These are phyloP conservation scores for Schizochytrium sp. DNA, from an alignment of 108 stramenopile genomes.

Conservation along the genomic window DNA sequence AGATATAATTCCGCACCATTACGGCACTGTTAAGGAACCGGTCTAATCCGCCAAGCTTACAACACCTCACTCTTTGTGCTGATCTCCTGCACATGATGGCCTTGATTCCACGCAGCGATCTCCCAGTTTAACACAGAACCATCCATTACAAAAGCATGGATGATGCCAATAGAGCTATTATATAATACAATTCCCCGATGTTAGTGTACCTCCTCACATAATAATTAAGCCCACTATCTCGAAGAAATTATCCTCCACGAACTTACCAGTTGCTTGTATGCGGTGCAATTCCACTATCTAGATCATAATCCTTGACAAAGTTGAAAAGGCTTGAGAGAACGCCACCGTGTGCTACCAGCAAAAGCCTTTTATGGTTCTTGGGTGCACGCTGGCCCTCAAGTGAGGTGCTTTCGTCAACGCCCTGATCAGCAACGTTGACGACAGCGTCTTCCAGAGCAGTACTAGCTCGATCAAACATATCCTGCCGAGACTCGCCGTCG, in stretches of 20 bases:
- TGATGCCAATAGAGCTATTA: slow-evolving; percentile 8
- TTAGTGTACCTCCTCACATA: not conserved
- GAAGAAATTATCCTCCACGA: too few relatives aligned
- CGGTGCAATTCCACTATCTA: not conserved
- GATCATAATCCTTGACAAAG: slow-evolving; percentile 11
- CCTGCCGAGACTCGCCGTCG: slow-evolving; percentile 41
- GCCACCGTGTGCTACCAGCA: slow-evolving; percentile 28
- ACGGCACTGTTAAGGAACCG: too few relatives aligned
- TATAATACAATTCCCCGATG: not conserved
- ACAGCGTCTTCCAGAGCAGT: not conserved
- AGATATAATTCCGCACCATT: too few relatives aligned
- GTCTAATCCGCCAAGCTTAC: too few relatives aligned
- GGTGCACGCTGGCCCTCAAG: not conserved
- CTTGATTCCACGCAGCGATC: not conserved
- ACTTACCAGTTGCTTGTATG: slow-evolving; percentile 24
- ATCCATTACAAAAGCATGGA: not conserved
- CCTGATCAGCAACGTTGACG: not conserved
- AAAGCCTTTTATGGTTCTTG: not conserved
- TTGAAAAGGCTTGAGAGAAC: not conserved
- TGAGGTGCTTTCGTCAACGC: not conserved
- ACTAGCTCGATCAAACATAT: not conserved
- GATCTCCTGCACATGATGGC: slow-evolving; percentile 3
- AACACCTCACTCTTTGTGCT: not conserved
- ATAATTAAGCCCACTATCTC: not conserved
- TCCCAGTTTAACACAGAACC: not conserved